Evolutionary conservation across 768 basidiomycete species (phyloP), one percentile per base, ranked within the genome.

Genomic region (Boletus subcaerulescens): DNA sequence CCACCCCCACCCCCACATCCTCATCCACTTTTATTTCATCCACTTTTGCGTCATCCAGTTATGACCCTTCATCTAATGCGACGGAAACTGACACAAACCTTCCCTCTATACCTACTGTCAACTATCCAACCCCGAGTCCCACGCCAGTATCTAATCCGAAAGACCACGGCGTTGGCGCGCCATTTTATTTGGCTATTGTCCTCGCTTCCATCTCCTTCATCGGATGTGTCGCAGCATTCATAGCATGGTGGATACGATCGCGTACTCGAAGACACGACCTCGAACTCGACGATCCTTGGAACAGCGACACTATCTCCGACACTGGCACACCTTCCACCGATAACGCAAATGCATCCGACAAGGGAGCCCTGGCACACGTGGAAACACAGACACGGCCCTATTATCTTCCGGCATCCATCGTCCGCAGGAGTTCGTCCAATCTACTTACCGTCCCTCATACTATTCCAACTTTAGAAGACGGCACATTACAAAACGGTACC

Each of bases 171-270:
- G 56, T 62, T 11, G 67, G 67, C 3, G 66, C 78, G 2, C 75
- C 78, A 36, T 76, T 81, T 60, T 83, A 83, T 58, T 61, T 81
- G 5, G 80, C 73, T 24, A 73, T 84, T 48, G 71, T 74, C n/a
- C 68, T 84, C 4, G 82, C 78, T 32, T 67, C 68, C 0, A 73
- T 85, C 54, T 72, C 74, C 17, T 71, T 75, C 33, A 57, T 81
- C 46, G 77, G 79, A 7, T 72, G 74, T 48, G 41, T 82, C 33
- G 65, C 76, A 15, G 76, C 80, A 38, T 58, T 83, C n/a, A 61
- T 80, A 32, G 77, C 80, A 1, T 82, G 77, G 76, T 73, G 71
- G 56, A 63, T 84, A 53, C 76, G 81, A 36, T 60, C 75, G 9
- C 73, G 76, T 48, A 53, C 69, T 46, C 72, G 72, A 46, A 70